These are phyloP conservation scores for Coemansia sp. DNA, from an alignment of 192 early-diverging fungal genomes.

Conservation along the genomic window DNA sequence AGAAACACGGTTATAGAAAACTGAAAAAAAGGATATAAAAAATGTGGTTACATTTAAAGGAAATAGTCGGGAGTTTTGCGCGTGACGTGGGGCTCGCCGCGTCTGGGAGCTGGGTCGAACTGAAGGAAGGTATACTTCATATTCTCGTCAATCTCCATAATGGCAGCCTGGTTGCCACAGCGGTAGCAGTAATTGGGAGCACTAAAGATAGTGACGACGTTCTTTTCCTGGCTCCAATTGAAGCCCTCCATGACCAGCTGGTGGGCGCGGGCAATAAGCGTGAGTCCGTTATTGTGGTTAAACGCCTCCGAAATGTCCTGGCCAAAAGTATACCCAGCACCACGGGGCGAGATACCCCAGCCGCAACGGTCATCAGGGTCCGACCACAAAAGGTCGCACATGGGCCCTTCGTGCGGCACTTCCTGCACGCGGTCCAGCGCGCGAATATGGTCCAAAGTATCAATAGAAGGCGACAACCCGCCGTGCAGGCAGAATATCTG, in stretches of 20 bases:
- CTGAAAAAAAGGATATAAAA: slow-evolving; percentile 1
- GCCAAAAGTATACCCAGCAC: slow-evolving; percentile 87
- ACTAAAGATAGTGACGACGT: slow-evolving; percentile 98
- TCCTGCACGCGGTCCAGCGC: slow-evolving; percentile 94
- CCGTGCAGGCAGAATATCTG: slow-evolving; percentile 99
- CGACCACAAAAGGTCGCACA: slow-evolving; percentile 88
- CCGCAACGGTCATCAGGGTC: slow-evolving; percentile 87
- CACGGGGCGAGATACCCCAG: slow-evolving; percentile 86
- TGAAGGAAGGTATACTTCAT: slow-evolving; percentile 99
- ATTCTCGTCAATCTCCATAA: slow-evolving; percentile 99
- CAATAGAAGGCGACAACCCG: slow-evolving; percentile 92
- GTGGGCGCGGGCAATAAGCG: slow-evolving; percentile 95
- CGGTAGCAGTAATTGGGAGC: slow-evolving; percentile 99
- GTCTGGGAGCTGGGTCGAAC: slow-evolving; percentile 96
- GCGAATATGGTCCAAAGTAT: slow-evolving; percentile 96
- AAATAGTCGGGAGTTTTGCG: slow-evolving; percentile 99
- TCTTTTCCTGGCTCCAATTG: slow-evolving; percentile 98
- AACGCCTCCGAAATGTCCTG: slow-evolving; percentile 86
- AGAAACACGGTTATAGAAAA: slow-evolving; percentile 1
- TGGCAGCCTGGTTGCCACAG: slow-evolving; percentile 99
- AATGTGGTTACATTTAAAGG: slow-evolving; percentile 62
- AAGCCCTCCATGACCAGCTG: slow-evolving; percentile 97
- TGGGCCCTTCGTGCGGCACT: slow-evolving; percentile 84
- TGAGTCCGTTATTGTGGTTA: slow-evolving; percentile 95
- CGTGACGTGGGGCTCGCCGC: slow-evolving; percentile 98